Percentiles rank a stretch among this genome's conserved stretches.
phyloP scores from a whole-genome alignment of 495 filamentous ascomycete genomes.

The Usnea hakonensis region DNA sequence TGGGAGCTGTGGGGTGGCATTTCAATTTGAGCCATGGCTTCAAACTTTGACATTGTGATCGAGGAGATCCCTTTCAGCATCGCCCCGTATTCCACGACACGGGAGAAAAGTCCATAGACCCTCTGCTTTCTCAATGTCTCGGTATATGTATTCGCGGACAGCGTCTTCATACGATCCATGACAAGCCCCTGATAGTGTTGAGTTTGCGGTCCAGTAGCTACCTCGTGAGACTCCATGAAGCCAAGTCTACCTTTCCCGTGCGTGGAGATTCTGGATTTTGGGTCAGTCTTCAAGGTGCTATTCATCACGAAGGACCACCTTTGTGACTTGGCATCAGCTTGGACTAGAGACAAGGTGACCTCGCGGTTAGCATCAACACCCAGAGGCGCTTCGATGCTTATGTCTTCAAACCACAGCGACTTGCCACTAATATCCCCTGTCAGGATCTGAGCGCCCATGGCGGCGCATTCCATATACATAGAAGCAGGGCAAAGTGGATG shows the following conservation, averaged over 20 bases:
- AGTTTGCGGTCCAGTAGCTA: background rate
- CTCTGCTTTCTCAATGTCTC: conserved; percentile 5
- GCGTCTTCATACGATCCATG: background rate
- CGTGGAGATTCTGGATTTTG: background rate
- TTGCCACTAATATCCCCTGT: conserved; percentile 9
- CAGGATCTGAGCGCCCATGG: conserved; percentile 22
- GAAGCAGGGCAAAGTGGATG: conserved; percentile 31
- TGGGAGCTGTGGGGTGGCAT: background rate
- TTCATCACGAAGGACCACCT: background rate
- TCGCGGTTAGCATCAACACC: conserved; percentile 17
- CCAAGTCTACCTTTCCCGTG: background rate
- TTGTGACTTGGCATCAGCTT: background rate
- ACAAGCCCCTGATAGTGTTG: conserved; percentile 2
- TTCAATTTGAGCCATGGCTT: conserved; percentile 23
- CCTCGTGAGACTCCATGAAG: background rate
- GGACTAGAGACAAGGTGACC: background rate
- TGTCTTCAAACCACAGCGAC: conserved; percentile 17
- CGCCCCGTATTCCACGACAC: conserved; percentile 24
- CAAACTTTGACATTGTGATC: conserved; percentile 19
- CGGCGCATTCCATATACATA: conserved; percentile 33
- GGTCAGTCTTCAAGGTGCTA: background rate
- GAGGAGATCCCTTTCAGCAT: conserved; percentile 20
- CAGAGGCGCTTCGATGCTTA: conserved; percentile 21
- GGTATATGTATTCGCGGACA: background rate
- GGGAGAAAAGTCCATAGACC: conserved; percentile 26